phyloP scores from a whole-genome alignment of 1,139 yeast species.

The Suhomyces ambrosiae region DNA sequence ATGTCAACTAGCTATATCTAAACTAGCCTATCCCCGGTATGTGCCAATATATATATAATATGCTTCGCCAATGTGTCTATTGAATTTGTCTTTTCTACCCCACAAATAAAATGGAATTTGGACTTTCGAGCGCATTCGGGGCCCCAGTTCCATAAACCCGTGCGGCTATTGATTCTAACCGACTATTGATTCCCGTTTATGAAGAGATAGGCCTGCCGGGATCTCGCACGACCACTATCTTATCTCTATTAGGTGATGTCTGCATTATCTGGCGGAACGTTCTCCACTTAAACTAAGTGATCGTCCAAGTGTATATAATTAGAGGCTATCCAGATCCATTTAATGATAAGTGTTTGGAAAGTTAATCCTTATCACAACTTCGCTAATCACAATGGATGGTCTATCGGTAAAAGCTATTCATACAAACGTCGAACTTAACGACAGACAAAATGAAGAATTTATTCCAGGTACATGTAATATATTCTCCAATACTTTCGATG shows the following conservation, averaged over 20 bases:
- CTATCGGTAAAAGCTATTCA: conserved; percentile 9
- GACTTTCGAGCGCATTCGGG: background rate
- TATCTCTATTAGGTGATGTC: conserved; percentile 1
- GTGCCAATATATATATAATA: too few relatives aligned
- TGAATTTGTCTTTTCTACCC: background rate
- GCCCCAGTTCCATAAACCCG: background rate
- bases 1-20: too few relatives aligned
- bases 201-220: background rate
- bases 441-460: conserved; percentile 21
- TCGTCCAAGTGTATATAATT: too few relatives aligned
- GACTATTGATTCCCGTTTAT: background rate
- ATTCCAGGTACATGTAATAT: conserved; percentile 31
- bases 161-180: background rate
- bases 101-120: background rate
- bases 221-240: background rate
- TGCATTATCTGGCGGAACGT: background rate
- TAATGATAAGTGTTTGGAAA: too few relatives aligned
- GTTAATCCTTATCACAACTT: too few relatives aligned
- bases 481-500: conserved; percentile 19
- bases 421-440: conserved; percentile 18
- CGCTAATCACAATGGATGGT: conserved; percentile 4
- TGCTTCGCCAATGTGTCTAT: too few relatives aligned
- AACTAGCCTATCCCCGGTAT: too few relatives aligned
- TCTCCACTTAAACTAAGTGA: too few relatives aligned
- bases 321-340: background rate